Conservation (phyloP, 768 basidiomycete genomes). For the Suillus clintonianus region DNA sequence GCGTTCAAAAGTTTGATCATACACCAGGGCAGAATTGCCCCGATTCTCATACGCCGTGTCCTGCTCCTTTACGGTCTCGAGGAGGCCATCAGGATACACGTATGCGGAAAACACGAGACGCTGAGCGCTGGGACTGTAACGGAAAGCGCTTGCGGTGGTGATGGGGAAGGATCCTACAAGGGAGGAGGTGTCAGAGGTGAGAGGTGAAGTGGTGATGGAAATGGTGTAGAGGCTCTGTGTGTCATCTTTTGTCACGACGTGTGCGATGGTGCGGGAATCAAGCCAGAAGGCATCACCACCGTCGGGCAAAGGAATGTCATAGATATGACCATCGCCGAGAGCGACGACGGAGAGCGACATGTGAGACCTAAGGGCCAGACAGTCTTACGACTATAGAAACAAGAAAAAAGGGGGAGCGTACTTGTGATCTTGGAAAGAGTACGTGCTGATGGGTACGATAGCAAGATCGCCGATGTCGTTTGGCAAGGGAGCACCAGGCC, state of each 20-base stretch:
- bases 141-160: constrained; percentile 69
- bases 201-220: constrained; percentile 44
- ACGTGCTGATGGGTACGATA: constrained; percentile 65
- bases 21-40: constrained; percentile 72
- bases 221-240: constrained; percentile 61
- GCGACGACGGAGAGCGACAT: constrained; percentile 67
- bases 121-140: constrained; percentile 54
- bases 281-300: constrained; percentile 85
- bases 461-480: constrained; percentile 71
- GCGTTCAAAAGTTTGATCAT: constrained; percentile 65
- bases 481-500: constrained; percentile 67
- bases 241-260: constrained; percentile 57
- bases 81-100: constrained; percentile 75
- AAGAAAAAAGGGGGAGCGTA: constrained; percentile 37
- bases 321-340: constrained; percentile 51
- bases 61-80: constrained; percentile 66
- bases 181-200: constrained; percentile 37
- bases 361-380: constrained; percentile 52
- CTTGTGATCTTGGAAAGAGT: constrained; percentile 75
- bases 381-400: not conserved
- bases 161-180: constrained; percentile 70
- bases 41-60: constrained; percentile 74
- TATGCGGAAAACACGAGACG: constrained; percentile 83
- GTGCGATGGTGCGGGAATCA: constrained; percentile 65
- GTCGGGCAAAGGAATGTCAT: constrained; percentile 61